Evolutionary conservation across 1,139 yeast species (phyloP).

Genomic region (Keqinozyma sinolaborantium): DNA sequence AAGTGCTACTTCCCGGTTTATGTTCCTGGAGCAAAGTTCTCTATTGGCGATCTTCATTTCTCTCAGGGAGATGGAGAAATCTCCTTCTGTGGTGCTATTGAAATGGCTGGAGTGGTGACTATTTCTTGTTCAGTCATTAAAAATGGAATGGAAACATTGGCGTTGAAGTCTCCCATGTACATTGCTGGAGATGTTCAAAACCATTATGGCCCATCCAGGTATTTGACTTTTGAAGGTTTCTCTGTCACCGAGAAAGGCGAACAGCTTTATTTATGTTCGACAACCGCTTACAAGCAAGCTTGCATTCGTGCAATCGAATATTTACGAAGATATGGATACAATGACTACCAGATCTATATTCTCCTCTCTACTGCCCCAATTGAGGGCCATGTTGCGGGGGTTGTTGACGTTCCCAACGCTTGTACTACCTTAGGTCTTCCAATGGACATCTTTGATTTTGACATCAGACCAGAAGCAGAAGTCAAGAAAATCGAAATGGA

Average conservation of each 20-base stretch:
- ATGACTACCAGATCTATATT: constrained; percentile 46
- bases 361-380: constrained; percentile 45
- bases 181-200: constrained; percentile 47
- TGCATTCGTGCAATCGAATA: constrained; percentile 48
- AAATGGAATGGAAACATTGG: constrained; percentile 35
- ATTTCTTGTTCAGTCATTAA: constrained; percentile 35
- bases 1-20: constrained; percentile 46
- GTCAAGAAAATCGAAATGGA: constrained; percentile 23
- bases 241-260: constrained; percentile 44
- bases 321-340: constrained; percentile 45
- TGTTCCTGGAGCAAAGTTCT: constrained; percentile 43
- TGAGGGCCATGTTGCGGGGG: constrained; percentile 49
- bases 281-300: constrained; percentile 48
- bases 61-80: constrained; percentile 53
- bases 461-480: constrained; percentile 36
- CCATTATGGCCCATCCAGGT: constrained; percentile 43
- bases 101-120: constrained; percentile 47
- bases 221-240: constrained; percentile 50
- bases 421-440: constrained; percentile 50
- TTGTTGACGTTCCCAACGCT: constrained; percentile 50
- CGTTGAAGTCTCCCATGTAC: constrained; percentile 43
- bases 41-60: constrained; percentile 48
- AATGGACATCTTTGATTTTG: constrained; percentile 50
- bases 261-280: constrained; percentile 42
- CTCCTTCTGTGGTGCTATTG: constrained; percentile 52